Evolutionary conservation across 805 yeast genomes (phyloP).

Genomic region (Pichia californica): DNA sequence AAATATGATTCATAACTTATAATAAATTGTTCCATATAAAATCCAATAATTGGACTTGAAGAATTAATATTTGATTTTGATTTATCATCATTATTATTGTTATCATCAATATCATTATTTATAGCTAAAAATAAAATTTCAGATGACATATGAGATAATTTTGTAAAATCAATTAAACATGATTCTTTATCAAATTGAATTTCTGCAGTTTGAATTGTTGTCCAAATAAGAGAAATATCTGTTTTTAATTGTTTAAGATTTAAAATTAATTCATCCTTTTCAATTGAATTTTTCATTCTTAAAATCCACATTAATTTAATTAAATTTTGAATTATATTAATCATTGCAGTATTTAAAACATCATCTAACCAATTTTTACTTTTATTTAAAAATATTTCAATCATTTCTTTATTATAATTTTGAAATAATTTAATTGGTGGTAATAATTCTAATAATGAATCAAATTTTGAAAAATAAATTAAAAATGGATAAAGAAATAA

Average conservation of each 20-base stretch:
- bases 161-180: slow-evolving; percentile 15
- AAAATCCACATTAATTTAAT: slow-evolving; percentile 35
- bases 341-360: slow-evolving; percentile 34
- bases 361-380: slow-evolving; percentile 29
- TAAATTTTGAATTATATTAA: slow-evolving; percentile 31
- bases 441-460: slow-evolving; percentile 29
- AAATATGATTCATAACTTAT: slow-evolving; percentile 9
- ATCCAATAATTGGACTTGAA: slow-evolving; percentile 20
- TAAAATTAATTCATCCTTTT: slow-evolving; percentile 1
- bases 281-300: slow-evolving; percentile 11
- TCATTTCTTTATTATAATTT: slow-evolving; percentile 23
- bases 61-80: slow-evolving; percentile 14
- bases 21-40: slow-evolving; percentile 24
- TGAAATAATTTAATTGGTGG: slow-evolving; percentile 35
- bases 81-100: slow-evolving; percentile 9
- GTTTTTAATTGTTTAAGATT: slow-evolving; percentile 16
- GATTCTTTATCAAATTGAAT: slow-evolving; percentile 19
- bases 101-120: too few species aligned
- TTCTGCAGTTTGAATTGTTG: slow-evolving; percentile 26
- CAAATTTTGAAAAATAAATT: slow-evolving; percentile 30
- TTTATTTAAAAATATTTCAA: slow-evolving; percentile 2
- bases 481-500: slow-evolving; percentile 36
- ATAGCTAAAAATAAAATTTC: slow-evolving; percentile 25
- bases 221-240: slow-evolving; percentile 25
- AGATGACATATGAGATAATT: slow-evolving; percentile 21